Base-by-base conservation (phyloP, 371 early-diverging fungal genomes). In the Rhizopus arrhizus region DNA sequence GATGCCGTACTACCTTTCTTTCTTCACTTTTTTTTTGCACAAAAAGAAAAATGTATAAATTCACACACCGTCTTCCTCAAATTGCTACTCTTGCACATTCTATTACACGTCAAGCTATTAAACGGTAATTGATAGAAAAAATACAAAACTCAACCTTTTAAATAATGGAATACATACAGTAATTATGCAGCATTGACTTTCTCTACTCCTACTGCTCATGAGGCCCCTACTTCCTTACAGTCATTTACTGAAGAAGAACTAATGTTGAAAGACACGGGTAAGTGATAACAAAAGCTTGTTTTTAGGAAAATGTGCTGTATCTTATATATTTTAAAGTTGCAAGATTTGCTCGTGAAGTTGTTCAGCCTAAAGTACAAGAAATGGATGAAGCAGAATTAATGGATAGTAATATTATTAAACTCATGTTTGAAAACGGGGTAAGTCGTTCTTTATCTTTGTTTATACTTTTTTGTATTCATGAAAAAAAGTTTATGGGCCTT, bases 331-430 rank as follows among this genome's bases (percentile, higher is more conserved):
- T 22, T 22, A 22, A 22, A 22, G 22, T 22, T 22, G 22, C 49
- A 13, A 38, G 38, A 22, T 48, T 53, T 36, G 94, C 97, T 40
- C 80, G 86, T 53, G 91, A 94, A 36, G 79, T 83, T 41, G 83
- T 98, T 53, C 82, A 85, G 71, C 98, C 98, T 59, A 89, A 89
- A 73, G 97, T 97, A 10, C 50, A 71, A 10, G 78, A 91, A 55
- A 98, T 98, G 99, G 99, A 98, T 77, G 97, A 97, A 72, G 80
- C 77, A 6, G 97, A 96, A 73, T 56, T 74, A 56, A 67, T 96
- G 66, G 96, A 96, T 75, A 75, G 84, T 56, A 58, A 65, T 28
- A 80, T 98, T 43, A 70, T 97, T 56, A 85, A 93, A 66, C 95
- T 92, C 3, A 79, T 96, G 38, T 95, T 95, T 62, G 93, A 96